A percentile compares a stretch with the other conserved stretches of the same genome.
phyloP scores from a whole-genome alignment of 2,329 filamentous ascomycete genomes.

The Botrytis tulipae region DNA sequence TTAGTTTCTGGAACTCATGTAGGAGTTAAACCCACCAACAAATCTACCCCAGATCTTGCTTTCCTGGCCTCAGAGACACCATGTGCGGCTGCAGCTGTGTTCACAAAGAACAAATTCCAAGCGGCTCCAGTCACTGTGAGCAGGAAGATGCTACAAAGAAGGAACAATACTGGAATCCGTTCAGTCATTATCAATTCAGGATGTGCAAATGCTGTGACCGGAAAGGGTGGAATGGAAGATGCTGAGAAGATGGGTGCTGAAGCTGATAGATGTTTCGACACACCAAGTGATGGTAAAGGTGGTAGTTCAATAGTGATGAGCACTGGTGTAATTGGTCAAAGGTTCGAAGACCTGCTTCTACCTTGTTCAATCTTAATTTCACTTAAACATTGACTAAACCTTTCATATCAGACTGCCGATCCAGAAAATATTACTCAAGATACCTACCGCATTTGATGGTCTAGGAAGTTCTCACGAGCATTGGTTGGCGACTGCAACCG shows the following conservation, averaged over 20 bases:
- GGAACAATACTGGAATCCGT: constrained; percentile 67
- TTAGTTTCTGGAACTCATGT: constrained; percentile 82
- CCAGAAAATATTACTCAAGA: constrained; percentile 79
- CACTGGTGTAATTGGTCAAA: constrained; percentile 94
- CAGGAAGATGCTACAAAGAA: constrained; percentile 65
- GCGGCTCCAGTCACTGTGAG: constrained; percentile 91
- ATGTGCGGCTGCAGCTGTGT: constrained; percentile 85
- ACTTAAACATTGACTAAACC: not conserved
- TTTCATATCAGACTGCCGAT: constrained; percentile 68
- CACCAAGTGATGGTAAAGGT: constrained; percentile 45
- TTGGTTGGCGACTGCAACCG: constrained; percentile 81
- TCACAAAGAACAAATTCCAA: constrained; percentile 98
- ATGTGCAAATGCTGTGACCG: constrained; percentile 95
- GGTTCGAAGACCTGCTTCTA: constrained; percentile 45
- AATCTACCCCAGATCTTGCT: constrained; percentile 84
- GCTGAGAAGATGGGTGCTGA: constrained; percentile 77
- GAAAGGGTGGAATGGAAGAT: constrained; percentile 84
- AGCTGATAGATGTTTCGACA: constrained; percentile 66
- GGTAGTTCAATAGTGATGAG: constrained; percentile 90
- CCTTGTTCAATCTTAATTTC: not conserved
- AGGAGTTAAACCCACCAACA: constrained; percentile 91
- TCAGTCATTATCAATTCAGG: constrained; percentile 92
- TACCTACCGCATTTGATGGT: constrained; percentile 71
- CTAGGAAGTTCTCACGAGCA: constrained; percentile 74
- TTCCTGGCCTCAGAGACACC: constrained; percentile 83